Evolutionary conservation across 768 basidiomycete genomes (phyloP).

Genomic region (Leccinum rimulosum): DNA sequence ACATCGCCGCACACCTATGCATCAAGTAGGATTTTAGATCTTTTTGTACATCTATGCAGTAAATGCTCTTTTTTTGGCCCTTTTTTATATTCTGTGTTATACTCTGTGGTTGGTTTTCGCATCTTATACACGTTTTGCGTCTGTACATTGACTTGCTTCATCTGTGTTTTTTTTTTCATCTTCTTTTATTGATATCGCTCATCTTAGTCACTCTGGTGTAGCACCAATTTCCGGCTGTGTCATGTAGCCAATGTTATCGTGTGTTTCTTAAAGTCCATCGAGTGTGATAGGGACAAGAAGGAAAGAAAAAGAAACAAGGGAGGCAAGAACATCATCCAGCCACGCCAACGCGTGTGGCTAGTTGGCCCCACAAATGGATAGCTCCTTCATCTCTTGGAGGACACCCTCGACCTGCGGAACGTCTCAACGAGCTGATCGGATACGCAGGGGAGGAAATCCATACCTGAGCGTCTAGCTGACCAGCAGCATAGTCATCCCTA

Average conservation of each 20-base stretch:
- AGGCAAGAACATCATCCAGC: slow-evolving; percentile 1
- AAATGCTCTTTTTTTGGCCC: not conserved
- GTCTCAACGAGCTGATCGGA: not conserved
- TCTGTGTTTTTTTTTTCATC: not conserved
- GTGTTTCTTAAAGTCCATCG: slow-evolving; percentile 1
- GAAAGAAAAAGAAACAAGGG: slow-evolving; percentile 1
- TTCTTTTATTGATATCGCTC: slow-evolving; percentile 5
- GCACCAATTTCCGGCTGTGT: slow-evolving; percentile 12
- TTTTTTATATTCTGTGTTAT: slow-evolving; percentile 14
- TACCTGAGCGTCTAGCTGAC: slow-evolving; percentile 92
- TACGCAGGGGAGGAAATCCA: slow-evolving; percentile 3
- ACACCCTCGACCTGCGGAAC: slow-evolving; percentile 80
- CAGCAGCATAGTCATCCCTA: slow-evolving; percentile 95
- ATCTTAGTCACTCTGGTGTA: slow-evolving; percentile 21
- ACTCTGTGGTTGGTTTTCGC: slow-evolving; percentile 1
- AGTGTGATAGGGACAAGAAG: not conserved
- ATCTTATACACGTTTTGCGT: not conserved
- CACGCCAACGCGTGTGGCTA: slow-evolving; percentile 8
- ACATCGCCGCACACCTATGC: slow-evolving; percentile 11
- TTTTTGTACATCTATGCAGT: slow-evolving; percentile 18
- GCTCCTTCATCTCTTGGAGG: slow-evolving; percentile 94
- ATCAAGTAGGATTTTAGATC: slow-evolving; percentile 24
- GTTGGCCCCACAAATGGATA: slow-evolving; percentile 84
- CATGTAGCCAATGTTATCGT: slow-evolving; percentile 12
- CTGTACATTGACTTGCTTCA: slow-evolving; percentile 17